A percentile compares a stretch with the other conserved stretches of the same genome.
Conservation (phyloP, 2,329 filamentous ascomycete genomes). For the Alternaria conjuncta region DNA sequence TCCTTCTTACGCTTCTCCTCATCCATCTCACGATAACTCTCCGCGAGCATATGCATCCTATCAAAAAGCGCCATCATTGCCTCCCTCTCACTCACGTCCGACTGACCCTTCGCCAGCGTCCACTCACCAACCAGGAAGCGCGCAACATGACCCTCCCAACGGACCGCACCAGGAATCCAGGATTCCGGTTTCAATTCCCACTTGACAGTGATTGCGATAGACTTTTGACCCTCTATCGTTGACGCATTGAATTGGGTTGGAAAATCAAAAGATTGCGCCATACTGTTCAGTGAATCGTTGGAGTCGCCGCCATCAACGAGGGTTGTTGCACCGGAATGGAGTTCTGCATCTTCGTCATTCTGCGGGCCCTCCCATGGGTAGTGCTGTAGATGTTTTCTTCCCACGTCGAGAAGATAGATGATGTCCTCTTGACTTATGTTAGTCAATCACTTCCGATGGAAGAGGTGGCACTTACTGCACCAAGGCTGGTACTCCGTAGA, state of each 20-base stretch:
- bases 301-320: neutral
- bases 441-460: no score
- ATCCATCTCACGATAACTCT: neutral
- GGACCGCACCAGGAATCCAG: neutral
- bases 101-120: neutral
- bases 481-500: neutral
- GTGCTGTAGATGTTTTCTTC: neutral
- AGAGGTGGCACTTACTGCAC: neutral
- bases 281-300: neutral
- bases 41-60: neutral
- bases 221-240: neutral
- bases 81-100: neutral
- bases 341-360: no score
- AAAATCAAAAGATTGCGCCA: neutral
- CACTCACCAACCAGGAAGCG: neutral
- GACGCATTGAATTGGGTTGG: neutral
- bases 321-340: neutral
- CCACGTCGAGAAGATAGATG: neutral
- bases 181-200: neutral
- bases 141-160: neutral
- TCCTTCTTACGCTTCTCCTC: neutral
- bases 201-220: neutral
- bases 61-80: neutral
- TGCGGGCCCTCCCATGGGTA: neutral
- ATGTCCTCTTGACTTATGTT: neutral